Percentiles rank a stretch among this genome's conserved stretches.
phyloP scores from a whole-genome alignment of 805 yeast species.

The Zygoascus ofunaensis region DNA sequence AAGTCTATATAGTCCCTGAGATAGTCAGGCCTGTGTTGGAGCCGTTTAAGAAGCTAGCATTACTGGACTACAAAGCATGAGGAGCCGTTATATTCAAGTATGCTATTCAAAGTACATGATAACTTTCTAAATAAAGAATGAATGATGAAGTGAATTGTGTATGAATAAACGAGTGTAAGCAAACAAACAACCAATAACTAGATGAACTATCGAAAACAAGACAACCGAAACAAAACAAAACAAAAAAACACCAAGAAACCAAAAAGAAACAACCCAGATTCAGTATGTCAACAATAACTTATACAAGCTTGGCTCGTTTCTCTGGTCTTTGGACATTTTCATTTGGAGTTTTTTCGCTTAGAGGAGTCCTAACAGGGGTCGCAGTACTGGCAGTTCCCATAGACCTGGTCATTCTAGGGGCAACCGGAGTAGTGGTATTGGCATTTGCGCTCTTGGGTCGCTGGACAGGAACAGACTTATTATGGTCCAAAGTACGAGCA shows the following conservation, averaged over 20 bases:
- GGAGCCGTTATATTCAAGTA: neutral
- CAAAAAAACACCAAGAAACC: neutral
- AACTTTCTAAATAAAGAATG: neutral
- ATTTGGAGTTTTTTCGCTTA: neutral
- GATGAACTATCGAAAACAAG: too few species aligned
- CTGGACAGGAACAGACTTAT: slow-evolving; percentile 20
- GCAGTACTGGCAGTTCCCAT: neutral
- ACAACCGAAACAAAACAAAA: neutral
- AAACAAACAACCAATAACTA: too few species aligned
- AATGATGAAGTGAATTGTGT: neutral
- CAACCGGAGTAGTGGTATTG: neutral
- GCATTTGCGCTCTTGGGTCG: neutral
- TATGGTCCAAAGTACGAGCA: slow-evolving; percentile 22
- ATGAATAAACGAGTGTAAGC: too few species aligned
- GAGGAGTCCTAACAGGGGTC: neutral
- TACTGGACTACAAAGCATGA: slow-evolving; percentile 10
- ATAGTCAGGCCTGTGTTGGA: slow-evolving; percentile 61
- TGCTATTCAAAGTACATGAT: neutral
- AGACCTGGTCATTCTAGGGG: neutral
- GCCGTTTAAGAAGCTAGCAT: slow-evolving; percentile 35
- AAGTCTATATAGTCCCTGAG: slow-evolving; percentile 66
- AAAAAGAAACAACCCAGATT: too few species aligned
- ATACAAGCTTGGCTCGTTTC: neutral
- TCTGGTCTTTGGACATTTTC: neutral
- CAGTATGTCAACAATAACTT: neutral